Base-by-base conservation (phyloP, 306 rosid species). In the Oxytropis ochrocephala region DNA sequence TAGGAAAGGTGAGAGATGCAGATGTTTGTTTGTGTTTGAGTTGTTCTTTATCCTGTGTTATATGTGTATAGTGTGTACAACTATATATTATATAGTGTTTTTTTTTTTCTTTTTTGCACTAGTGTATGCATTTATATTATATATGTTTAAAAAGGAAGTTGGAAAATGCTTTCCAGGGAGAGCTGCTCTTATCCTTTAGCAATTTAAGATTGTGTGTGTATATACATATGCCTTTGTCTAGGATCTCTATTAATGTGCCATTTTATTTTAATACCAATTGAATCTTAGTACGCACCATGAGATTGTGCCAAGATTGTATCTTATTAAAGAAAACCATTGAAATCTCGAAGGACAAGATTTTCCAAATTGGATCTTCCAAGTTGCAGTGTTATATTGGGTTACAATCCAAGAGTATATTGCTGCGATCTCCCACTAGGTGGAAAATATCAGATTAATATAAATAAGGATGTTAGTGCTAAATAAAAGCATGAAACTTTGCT, bases 341-440 rank as follows among this genome's bases (percentile, higher is more conserved):
- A 78, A 71, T 73, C 77, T 79, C 35, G 44, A 82, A 77, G 66
- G 72, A 83, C 67, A 50, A 35, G 80, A 84, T 78, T 63, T 69
- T 44, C 73, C 33, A 64, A 60, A 75, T 56, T 62, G 80, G 73
- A 75, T 69, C 74, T 56, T 72, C 47, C 77, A 53, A 64, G 68
- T 57, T 49, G 70, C n/a, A 8, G 46, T 14, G 51, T 21, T 16
- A 46, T 56, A 52, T 68, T 53, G 63, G 54, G 32, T 53, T 43
- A 42, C 39, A 42, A 27, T 46, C 52, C 68, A 24, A 7, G 29
- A 24, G 29, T 24, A 24, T 48, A 3, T 24, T 24, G 29, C 29
- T 24, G 29, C 29, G 29, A 24, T 24, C 29, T 17, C 50, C 3
- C 57, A 38, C 50, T 6, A 9, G 17, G 62, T 2, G 44, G 38